These are phyloP conservation scores for Pelargonium cotyledonis DNA, from an alignment of 441 rosid genomes.

Conservation along the genomic window DNA sequence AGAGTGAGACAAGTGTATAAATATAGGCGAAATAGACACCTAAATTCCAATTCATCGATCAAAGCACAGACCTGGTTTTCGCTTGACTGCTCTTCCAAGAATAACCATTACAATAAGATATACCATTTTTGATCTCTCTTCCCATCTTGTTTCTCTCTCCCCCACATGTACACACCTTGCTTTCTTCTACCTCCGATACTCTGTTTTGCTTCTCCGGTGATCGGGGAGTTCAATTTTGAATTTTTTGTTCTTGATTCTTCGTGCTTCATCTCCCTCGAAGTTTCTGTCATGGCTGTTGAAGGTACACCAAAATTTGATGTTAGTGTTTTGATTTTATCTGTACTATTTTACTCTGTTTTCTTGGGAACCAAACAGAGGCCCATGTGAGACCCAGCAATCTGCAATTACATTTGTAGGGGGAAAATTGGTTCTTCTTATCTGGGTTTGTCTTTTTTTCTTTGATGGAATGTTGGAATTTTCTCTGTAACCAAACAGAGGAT, in stretches of 20 bases:
- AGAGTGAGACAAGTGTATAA: conserved; percentile 2
- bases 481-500: not conserved
- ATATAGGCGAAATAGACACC: not conserved
- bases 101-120: not conserved
- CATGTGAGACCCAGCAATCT: not conserved
- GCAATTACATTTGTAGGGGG: not conserved
- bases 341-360: not conserved
- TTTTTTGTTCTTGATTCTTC: not conserved
- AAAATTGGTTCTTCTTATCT: not conserved
- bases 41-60: not conserved
- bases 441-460: not conserved
- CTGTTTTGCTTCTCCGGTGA: not conserved
- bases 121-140: not conserved
- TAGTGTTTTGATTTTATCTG: no score
- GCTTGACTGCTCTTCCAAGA: conserved; percentile 5
- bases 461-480: not conserved
- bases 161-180: no score
- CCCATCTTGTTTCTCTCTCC: not conserved
- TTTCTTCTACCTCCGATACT: no score
- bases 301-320: not conserved
- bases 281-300: conserved; percentile 7
- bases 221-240: not conserved
- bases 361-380: conserved; percentile 1
- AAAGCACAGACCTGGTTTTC: not conserved
- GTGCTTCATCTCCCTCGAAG: not conserved